These are phyloP conservation scores for Rhodotorula diobovata DNA, from an alignment of 768 basidiomycete species.

Conservation along the genomic window DNA sequence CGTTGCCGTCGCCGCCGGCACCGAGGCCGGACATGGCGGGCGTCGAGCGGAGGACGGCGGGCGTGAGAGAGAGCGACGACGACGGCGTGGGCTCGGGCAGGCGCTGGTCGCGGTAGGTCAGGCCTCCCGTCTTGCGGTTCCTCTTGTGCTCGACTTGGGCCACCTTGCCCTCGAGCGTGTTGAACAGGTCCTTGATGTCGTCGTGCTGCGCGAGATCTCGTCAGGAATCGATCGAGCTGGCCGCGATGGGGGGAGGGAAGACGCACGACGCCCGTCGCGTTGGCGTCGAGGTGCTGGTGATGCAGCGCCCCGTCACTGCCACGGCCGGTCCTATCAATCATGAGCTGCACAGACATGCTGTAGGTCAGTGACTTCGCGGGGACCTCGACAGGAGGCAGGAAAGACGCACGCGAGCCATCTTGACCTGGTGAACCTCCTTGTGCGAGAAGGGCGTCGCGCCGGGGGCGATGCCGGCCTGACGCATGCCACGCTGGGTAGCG, in stretches of 20 bases:
- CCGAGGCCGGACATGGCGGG: no score
- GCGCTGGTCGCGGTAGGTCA: not conserved
- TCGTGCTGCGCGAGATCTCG: not conserved
- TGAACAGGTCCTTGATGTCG: not conserved
- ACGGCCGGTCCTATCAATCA: not conserved
- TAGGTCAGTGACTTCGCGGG: not conserved
- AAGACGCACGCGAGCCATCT: not conserved
- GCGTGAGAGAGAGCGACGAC: not conserved
- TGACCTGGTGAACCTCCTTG: no score
- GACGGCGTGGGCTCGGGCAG: not conserved
- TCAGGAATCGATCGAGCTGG: no score
- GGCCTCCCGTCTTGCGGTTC: not conserved
- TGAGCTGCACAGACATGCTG: not conserved
- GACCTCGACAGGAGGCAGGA: not conserved
- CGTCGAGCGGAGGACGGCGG: no score
- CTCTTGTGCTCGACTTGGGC: not conserved
- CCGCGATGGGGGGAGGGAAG: no score
- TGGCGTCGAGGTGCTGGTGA: not conserved
- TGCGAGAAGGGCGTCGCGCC: no score
- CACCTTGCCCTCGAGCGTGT: not conserved
- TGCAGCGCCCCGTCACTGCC: not conserved
- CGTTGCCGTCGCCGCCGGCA: no score
- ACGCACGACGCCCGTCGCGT: not conserved
- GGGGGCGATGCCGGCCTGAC: not conserved
- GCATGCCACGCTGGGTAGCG: not conserved